phyloP scores from a whole-genome alignment of 139 green algal genomes.

The Penium margaritaceum region DNA sequence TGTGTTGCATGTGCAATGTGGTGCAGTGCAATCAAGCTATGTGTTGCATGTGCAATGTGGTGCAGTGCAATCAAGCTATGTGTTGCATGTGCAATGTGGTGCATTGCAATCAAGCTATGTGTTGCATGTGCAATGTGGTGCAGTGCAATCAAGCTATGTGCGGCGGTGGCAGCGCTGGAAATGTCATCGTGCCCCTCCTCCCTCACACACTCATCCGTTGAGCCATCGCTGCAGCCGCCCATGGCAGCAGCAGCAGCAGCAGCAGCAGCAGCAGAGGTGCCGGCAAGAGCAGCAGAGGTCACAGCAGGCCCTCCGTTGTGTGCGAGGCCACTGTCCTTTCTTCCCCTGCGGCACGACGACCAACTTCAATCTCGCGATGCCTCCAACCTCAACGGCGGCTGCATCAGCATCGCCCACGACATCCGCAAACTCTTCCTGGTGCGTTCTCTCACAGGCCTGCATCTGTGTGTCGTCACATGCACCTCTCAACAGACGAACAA shows the following conservation, averaged over 20 bases:
- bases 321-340: background rate
- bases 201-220: background rate
- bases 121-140: background rate
- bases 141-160: constrained; percentile 42
- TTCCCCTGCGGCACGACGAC: background rate
- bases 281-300: no score
- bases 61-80: background rate
- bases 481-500: background rate
- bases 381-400: constrained; percentile 29
- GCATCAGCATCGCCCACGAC: constrained; percentile 38
- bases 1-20: no score
- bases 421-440: constrained; percentile 42
- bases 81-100: no score
- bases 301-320: background rate
- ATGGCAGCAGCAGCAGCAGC: no score
- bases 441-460: background rate
- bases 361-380: background rate
- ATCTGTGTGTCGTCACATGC: background rate
- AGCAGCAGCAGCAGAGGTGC: no score
- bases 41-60: no score
- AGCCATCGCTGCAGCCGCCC: no score
- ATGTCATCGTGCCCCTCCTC: background rate
- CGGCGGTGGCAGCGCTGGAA: constrained; percentile 29
- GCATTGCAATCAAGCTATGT: no score
- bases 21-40: no score